Evolutionary conservation across 768 basidiomycete species (phyloP), one percentile per base, ranked within the genome.

Genomic region (Gelatoporia subvermispora): DNA sequence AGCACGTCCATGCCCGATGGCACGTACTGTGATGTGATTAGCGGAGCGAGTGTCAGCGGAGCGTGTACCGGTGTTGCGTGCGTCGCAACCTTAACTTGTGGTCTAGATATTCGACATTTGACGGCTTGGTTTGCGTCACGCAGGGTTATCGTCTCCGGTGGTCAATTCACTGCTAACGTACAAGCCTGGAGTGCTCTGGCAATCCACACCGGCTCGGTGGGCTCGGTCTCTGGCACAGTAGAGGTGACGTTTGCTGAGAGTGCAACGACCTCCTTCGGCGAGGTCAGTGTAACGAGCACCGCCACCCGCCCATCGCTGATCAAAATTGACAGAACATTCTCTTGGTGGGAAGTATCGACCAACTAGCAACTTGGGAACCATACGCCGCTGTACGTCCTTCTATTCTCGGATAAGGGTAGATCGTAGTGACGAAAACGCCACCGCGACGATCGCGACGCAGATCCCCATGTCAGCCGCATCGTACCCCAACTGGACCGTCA

Each of bases 11-110:
- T 86, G 8, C 73, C 83, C 0, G 73, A 64, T 20, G 84, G 82
- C 0, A 61, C 64, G 3, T 86, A 85, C 55, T 86, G 85, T 63
- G 79, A 88, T 60, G 79, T 85, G 17, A 68, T 84, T 28, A 74
- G 70, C 42, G 83, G 83, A 9, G 60, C 55, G 25, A 68, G 62
- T 23, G 62, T 62, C 0, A 53, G 49, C 1, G 75, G 74, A 1
- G 46, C 56, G 1, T 87, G 85, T 60, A 71, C 75, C 0, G 82
- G 82, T 0, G 49, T 65, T 24, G 61, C 67, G 82, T 85, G 54
- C 45, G 76, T 65, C 8, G 23, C 28, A 11, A 13, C 5, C 28
- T 31, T 13, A n/a, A n/a, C n/a, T n/a, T n/a, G n/a, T n/a, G n/a
- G n/a, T n/a, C n/a, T n/a, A n/a, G n/a, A n/a, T 31, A 31, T 31